phyloP scores from a whole-genome alignment of 2,329 filamentous ascomycete genomes.

The Colletotrichum cereale region DNA sequence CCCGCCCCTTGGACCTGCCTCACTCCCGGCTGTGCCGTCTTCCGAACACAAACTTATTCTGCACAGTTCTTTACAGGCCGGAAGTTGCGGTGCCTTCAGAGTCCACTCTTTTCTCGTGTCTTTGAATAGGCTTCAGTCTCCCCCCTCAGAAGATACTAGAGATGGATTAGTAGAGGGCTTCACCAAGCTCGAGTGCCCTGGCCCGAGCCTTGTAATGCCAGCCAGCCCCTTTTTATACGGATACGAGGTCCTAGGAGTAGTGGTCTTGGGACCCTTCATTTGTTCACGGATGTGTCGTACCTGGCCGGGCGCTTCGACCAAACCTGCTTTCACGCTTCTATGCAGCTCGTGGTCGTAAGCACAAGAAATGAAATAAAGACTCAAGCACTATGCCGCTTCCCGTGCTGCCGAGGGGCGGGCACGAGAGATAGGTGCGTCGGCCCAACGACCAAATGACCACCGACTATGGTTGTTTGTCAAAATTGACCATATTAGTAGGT shows the following conservation, averaged over 20 bases:
- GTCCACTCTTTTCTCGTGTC: conserved; percentile 5
- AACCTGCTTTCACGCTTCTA: too few relatives aligned
- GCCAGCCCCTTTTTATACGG: conserved; percentile 36
- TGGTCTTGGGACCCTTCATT: conserved; percentile 31
- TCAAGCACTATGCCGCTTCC: conserved; percentile 1
- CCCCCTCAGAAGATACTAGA: neutral
- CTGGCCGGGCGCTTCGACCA: neutral
- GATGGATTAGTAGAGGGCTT: conserved; percentile 3
- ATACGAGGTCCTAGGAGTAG: conserved; percentile 32
- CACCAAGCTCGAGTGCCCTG: neutral
- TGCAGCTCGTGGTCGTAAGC: neutral
- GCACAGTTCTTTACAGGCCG: neutral
- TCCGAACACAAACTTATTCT: conserved; percentile 12
- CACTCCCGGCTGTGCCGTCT: conserved; percentile 1
- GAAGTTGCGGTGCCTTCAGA: neutral
- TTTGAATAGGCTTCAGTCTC: neutral
- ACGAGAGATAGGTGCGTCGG: conserved; percentile 16
- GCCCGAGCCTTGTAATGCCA: conserved; percentile 15
- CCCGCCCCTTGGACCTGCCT: neutral
- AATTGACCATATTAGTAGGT: neutral
- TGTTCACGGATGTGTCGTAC: conserved; percentile 14
- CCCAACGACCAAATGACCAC: conserved; percentile 14
- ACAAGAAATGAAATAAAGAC: neutral
- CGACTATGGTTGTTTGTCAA: neutral
- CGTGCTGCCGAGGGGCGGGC: conserved; percentile 11